These are phyloP conservation scores for Sporothrix dimorphospora DNA, from an alignment of 2,329 filamentous ascomycete genomes.

Conservation along the genomic window DNA sequence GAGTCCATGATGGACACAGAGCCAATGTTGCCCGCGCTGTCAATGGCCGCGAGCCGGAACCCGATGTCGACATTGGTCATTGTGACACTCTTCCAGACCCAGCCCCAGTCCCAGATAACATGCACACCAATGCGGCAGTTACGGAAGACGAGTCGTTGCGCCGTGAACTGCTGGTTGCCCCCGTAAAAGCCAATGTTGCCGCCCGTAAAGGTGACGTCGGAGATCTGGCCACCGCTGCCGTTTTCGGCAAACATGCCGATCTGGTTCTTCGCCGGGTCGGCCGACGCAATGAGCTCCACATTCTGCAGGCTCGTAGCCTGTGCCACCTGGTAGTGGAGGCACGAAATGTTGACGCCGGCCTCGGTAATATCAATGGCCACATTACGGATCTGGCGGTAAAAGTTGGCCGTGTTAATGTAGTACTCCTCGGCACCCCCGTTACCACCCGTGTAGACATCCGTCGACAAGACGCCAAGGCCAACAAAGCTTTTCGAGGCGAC, in stretches of 20 bases:
- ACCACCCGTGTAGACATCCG: background rate
- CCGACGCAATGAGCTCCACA: background rate
- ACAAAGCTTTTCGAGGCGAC: background rate
- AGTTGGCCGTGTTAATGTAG: background rate
- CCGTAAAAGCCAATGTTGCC: constrained; percentile 58
- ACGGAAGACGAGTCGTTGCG: constrained; percentile 30
- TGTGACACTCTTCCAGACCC: constrained; percentile 28
- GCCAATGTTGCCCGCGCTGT: constrained; percentile 1
- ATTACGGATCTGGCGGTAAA: background rate
- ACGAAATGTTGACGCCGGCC: background rate
- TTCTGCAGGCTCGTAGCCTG: background rate
- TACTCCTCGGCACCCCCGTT: background rate
- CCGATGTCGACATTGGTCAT: constrained; percentile 12
- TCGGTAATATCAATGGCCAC: background rate
- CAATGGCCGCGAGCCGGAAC: constrained; percentile 6
- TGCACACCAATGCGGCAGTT: constrained; percentile 25
- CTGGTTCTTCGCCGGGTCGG: background rate
- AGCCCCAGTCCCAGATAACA: constrained; percentile 31
- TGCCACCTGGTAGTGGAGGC: background rate
- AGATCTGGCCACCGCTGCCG: background rate
- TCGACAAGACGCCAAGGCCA: background rate
- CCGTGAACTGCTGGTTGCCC: constrained; percentile 34
- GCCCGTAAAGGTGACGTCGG: constrained; percentile 45
- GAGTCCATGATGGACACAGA: constrained; percentile 13
- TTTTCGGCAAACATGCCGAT: background rate